These are phyloP conservation scores for Globisporangium solare DNA, from an alignment of 352 stramenopile genomes.

Conservation along the genomic window DNA sequence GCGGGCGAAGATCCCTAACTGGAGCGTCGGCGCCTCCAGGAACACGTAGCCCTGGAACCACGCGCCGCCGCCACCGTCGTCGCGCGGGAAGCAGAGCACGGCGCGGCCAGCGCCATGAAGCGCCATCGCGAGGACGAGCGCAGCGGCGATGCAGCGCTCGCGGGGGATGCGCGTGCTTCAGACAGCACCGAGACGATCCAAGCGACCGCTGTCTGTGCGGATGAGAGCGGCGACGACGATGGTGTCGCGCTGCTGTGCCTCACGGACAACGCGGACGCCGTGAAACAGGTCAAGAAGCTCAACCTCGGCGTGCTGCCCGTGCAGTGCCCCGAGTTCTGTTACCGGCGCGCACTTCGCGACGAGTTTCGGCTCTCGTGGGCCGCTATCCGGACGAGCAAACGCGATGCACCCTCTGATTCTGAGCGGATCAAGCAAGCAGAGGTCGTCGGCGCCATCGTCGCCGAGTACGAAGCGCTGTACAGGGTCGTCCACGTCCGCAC, in stretches of 20 bases:
- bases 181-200: not conserved
- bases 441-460: constrained; percentile 29
- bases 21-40: constrained; percentile 18
- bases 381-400: constrained; percentile 5
- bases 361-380: constrained; percentile 41
- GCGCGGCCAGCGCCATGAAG: constrained; percentile 30
- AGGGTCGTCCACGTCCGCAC: constrained; percentile 37
- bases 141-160: not conserved
- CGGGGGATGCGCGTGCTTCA: not conserved
- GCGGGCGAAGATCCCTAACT: constrained; percentile 54
- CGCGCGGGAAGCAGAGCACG: constrained; percentile 51
- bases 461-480: constrained; percentile 30
- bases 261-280: constrained; percentile 33
- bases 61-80: constrained; percentile 13
- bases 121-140: constrained; percentile 14
- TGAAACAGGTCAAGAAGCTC: constrained; percentile 51
- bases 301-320: constrained; percentile 67
- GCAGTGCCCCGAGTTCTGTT: constrained; percentile 55
- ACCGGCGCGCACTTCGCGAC: constrained; percentile 54
- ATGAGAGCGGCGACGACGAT: not conserved
- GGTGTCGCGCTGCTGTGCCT: constrained; percentile 38
- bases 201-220: constrained; percentile 6
- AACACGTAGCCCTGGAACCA: constrained; percentile 75
- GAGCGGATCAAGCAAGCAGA: not conserved
- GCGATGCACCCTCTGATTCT: not conserved